Base-by-base conservation (phyloP, 2,329 filamentous ascomycete species). In the Pseudogymnoascus sp. region DNA sequence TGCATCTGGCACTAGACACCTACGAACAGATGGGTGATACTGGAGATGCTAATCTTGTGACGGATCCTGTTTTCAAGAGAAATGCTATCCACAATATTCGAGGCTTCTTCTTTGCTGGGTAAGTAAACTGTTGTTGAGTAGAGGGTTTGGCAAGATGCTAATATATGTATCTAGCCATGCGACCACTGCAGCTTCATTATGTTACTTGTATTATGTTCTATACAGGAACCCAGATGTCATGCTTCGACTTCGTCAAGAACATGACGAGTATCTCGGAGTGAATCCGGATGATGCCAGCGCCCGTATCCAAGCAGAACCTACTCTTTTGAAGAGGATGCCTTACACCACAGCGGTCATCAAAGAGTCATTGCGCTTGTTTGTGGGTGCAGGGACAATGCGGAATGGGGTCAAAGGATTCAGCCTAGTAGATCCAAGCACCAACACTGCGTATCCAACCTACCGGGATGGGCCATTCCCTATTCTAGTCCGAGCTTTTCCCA, bases 131-230 rank as follows among this genome's bases (percentile, higher is more conserved):
- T 62, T 10, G 34, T 59, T 21, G 37, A 14, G 8, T 18, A 34
- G 31, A 34, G 31, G 31, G 31, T 18, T 56, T 31, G 21, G 16
- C 60, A 25, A 31, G 36, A 59, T 38, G 31, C 53, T 60, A 23
- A 60, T 56, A 61, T 36, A 36, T 12, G 31, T 12, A 68, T 67
- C 65, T 3, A 69, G 69, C 1, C 68, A 70, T 38, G 69, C 69
- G 37, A 68, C 67, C 21, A 70, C 66, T 1, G 63, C 65, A 23
- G 64, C 64, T 11, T 23, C 34, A 31, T 8, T 50, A 40, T 36
- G 64, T 56, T 68, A 66, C 44, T 63, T 62, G 4, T 64, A 64
- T 59, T 64, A 65, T 36, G 63, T 66, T 18, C 63, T 67, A 21
- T 64, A 63, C 59, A 63, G 63, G 5, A 56, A 66, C 56, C 64